A percentile compares a stretch with the other conserved stretches of the same genome.
Evolutionary conservation across 768 basidiomycete species (phyloP).

Genomic region (Tylopilus sp.): DNA sequence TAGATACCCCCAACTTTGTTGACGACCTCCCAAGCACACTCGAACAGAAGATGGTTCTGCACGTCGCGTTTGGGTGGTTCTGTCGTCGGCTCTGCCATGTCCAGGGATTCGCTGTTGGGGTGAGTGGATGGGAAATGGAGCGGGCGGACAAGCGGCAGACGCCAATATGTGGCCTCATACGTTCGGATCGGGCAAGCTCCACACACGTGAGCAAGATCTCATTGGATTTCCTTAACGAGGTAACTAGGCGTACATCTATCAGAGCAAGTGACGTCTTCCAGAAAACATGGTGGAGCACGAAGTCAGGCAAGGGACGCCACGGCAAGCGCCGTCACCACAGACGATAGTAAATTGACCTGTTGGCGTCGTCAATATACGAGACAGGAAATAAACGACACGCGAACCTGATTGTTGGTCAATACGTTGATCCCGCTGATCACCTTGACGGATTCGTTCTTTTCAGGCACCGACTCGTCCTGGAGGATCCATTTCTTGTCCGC

Average conservation of each 20-base stretch:
- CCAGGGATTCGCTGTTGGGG: slow-evolving; percentile 1
- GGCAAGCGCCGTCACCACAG: slow-evolving; percentile 35
- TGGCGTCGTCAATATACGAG: slow-evolving; percentile 1
- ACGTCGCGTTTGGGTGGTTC: slow-evolving; percentile 58
- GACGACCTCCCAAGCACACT: slow-evolving; percentile 97
- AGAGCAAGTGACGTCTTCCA: not conserved
- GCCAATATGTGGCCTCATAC: not conserved
- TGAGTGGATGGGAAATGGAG: not conserved
- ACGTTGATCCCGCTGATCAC: slow-evolving; percentile 62
- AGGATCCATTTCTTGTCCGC: slow-evolving; percentile 57
- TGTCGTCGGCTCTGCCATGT: slow-evolving; percentile 19
- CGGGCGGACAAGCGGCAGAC: not conserved
- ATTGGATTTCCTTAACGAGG: slow-evolving; percentile 15
- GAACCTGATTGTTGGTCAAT: slow-evolving; percentile 82
- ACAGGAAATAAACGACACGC: slow-evolving; percentile 3
- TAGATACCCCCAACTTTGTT: slow-evolving; percentile 99
- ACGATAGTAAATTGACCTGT: slow-evolving; percentile 47
- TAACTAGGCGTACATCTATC: slow-evolving; percentile 10
- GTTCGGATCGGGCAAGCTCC: not conserved
- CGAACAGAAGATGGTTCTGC: slow-evolving; percentile 80
- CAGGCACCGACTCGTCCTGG: slow-evolving; percentile 45
- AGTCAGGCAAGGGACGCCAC: slow-evolving; percentile 35
- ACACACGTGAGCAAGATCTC: slow-evolving; percentile 21
- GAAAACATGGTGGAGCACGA: not conserved
- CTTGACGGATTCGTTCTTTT: slow-evolving; percentile 46